A percentile compares a stretch with the other conserved stretches of the same genome.
Conservation (phyloP, 768 basidiomycete species). For the Trametes maxima region DNA sequence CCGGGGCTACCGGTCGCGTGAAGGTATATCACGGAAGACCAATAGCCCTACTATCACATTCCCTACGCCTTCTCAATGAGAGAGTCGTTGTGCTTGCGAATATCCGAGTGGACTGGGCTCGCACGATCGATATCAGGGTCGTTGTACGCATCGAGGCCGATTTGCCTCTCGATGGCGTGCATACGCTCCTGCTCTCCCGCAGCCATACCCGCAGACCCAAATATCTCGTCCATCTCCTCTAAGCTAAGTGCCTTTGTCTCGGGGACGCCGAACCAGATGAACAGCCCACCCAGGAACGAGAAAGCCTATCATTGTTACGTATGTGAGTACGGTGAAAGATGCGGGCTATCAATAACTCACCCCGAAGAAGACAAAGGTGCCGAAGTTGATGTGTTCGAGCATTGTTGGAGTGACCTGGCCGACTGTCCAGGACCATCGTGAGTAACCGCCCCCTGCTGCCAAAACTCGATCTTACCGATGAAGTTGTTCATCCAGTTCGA, state of each 20-base stretch:
- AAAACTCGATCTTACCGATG: conserved; percentile 48
- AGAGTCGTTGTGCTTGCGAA: conserved; percentile 6
- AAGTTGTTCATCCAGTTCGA: conserved; percentile 87
- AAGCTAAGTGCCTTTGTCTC: conserved; percentile 73
- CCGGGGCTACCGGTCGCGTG: no score
- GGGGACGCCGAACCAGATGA: conserved; percentile 70
- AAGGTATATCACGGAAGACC: no score
- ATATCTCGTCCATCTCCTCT: conserved; percentile 82
- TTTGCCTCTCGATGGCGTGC: conserved; percentile 56
- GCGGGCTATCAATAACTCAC: conserved; percentile 36
- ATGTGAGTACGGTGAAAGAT: background rate
- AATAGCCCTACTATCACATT: background rate
- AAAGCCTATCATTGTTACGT: conserved; percentile 44
- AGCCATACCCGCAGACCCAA: conserved; percentile 61
- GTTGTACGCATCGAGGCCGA: conserved; percentile 55
- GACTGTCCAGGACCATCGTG: conserved; percentile 34
- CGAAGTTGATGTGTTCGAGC: conserved; percentile 63
- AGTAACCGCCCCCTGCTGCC: background rate
- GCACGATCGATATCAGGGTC: conserved; percentile 15
- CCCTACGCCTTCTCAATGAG: conserved; percentile 11
- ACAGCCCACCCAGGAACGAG: conserved; percentile 67
- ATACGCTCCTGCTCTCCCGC: conserved; percentile 56
- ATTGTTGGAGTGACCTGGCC: conserved; percentile 74
- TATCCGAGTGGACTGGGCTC: conserved; percentile 1
- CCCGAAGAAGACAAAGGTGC: conserved; percentile 80